Evolutionary conservation across 192 early-diverging fungal species (phyloP).

Genomic region (Umbelopsis sp.): DNA sequence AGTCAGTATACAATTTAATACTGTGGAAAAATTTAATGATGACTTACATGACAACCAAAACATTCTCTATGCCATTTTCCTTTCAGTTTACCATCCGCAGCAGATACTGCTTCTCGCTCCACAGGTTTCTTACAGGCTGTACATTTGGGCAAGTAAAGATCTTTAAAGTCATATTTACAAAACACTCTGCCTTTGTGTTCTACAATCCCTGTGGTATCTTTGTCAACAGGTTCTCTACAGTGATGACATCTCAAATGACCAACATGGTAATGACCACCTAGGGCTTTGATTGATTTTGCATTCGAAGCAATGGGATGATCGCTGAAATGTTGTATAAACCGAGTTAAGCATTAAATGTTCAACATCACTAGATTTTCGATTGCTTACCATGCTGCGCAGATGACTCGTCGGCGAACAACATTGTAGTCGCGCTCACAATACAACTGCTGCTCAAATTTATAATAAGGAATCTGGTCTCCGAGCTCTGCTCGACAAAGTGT

Average conservation of each 20-base stretch:
- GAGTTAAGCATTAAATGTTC: no score
- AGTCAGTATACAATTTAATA: neutral
- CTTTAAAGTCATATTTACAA: conserved; percentile 67
- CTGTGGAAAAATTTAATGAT: neutral
- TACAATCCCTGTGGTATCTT: conserved; percentile 42
- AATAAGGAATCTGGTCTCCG: conserved; percentile 46
- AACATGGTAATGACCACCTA: conserved; percentile 66
- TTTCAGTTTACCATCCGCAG: conserved; percentile 63
- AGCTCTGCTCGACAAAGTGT: conserved; percentile 48
- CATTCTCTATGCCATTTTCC: conserved; percentile 72
- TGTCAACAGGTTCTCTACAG: conserved; percentile 66
- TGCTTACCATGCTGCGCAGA: conserved; percentile 55
- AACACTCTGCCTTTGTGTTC: conserved; percentile 68
- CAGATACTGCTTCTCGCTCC: conserved; percentile 68
- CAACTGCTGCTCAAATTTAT: conserved; percentile 51
- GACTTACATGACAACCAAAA: conserved; percentile 62
- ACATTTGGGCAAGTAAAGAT: conserved; percentile 65
- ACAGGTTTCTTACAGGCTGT: conserved; percentile 60
- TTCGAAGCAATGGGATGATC: conserved; percentile 25
- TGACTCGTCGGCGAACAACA: conserved; percentile 26
- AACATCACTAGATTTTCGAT: neutral
- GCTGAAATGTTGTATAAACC: conserved; percentile 7
- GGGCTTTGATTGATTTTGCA: conserved; percentile 52
- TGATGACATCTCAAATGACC: conserved; percentile 62
- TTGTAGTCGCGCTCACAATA: conserved; percentile 62